phyloP scores from a whole-genome alignment of 2,329 filamentous ascomycete species.

The Colletotrichum shisoi region DNA sequence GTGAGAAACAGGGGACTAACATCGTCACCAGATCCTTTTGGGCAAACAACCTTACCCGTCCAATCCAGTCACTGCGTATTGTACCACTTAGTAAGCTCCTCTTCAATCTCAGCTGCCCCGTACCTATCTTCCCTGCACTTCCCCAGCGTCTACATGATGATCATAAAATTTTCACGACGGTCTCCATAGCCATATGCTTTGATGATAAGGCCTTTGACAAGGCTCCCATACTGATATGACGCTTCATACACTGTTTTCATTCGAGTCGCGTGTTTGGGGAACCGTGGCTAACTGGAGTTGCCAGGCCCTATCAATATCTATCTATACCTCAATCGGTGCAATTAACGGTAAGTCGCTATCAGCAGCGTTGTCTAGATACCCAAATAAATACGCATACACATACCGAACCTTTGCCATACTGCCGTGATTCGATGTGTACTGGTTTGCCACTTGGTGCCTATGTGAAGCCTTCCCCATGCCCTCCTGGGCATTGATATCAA shows the following conservation, averaged over 20 bases:
- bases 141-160: conserved; percentile 39
- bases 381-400: background rate
- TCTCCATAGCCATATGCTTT: conserved; percentile 42
- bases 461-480: too few species aligned
- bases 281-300: conserved; percentile 33
- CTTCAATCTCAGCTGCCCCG: too few species aligned
- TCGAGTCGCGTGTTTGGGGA: conserved; percentile 17
- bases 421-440: too few species aligned
- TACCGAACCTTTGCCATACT: too few species aligned
- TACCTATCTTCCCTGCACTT: background rate
- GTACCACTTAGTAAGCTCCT: conserved; percentile 6
- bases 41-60: too few species aligned
- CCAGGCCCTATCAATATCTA: background rate
- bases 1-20: conserved; percentile 20
- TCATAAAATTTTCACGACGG: conserved; percentile 41
- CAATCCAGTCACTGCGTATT: rapidly evolving
- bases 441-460: too few species aligned
- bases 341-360: background rate
- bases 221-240: conserved; percentile 40
- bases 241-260: conserved; percentile 26
- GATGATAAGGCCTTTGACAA: conserved; percentile 42
- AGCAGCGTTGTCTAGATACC: background rate
- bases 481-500: too few species aligned
- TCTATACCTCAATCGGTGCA: background rate
- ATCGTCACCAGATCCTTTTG: background rate